Evolutionary conservation across 73 alveolate species (phyloP).

Genomic region (Strombidium stylifer): DNA sequence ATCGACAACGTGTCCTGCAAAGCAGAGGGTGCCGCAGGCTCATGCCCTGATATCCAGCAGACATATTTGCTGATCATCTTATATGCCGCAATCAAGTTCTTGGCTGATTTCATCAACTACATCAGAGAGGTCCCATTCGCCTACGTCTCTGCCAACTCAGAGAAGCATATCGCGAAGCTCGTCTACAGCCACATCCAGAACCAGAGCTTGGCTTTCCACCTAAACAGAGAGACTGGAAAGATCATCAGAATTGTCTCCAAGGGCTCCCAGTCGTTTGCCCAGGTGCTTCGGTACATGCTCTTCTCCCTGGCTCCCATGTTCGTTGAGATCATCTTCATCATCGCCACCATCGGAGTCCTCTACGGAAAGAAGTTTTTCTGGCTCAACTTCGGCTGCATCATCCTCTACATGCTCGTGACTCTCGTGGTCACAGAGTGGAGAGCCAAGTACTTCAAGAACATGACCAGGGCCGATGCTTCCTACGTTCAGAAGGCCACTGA

Average conservation of each 20-base stretch:
- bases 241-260: constrained; percentile 48
- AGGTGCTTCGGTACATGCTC: constrained; percentile 30
- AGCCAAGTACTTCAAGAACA: constrained; percentile 34
- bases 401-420: constrained; percentile 40
- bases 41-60: not conserved
- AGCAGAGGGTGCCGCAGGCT: not conserved
- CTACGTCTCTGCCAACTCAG: constrained; percentile 55
- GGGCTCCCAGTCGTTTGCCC: constrained; percentile 58
- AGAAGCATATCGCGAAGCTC: constrained; percentile 41
- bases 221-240: constrained; percentile 68
- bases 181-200: constrained; percentile 62
- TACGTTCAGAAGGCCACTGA: constrained; percentile 68
- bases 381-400: constrained; percentile 19
- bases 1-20: constrained; percentile 35
- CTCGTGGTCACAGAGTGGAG: constrained; percentile 66
- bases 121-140: constrained; percentile 60
- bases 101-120: constrained; percentile 47
- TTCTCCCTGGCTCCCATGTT: constrained; percentile 47
- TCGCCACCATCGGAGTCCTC: constrained; percentile 8
- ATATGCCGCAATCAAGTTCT: constrained; percentile 39
- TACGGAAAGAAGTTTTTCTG: constrained; percentile 34
- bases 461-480: constrained; percentile 40
- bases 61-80: constrained; percentile 23
- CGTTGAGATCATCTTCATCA: constrained; percentile 37
- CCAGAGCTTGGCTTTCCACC: constrained; percentile 53